Percentiles rank a stretch among this genome's conserved stretches.
Evolutionary conservation across 2,329 filamentous ascomycete species (phyloP).

Genomic region (Torrubiella hemipterigena): DNA sequence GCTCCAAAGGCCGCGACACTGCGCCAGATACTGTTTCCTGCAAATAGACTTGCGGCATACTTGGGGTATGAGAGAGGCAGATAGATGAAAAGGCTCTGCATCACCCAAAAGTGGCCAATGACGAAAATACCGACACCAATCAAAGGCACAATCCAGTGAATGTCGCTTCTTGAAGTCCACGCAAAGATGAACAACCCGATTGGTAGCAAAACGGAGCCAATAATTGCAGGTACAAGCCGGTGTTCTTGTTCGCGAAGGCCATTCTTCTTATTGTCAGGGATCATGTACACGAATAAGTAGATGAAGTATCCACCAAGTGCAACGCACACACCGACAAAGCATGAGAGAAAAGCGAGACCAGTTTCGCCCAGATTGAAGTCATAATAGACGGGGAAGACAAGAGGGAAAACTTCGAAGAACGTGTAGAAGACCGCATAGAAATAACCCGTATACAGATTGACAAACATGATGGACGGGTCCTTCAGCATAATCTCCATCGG

Average conservation of each 20-base stretch:
- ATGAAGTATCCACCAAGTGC: slow-evolving; percentile 25
- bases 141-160: slow-evolving; percentile 48
- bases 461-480: slow-evolving; percentile 20
- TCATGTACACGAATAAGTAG: slow-evolving; percentile 9
- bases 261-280: slow-evolving; percentile 6
- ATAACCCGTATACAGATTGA: slow-evolving; percentile 27
- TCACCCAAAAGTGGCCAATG: slow-evolving; percentile 31
- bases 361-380: slow-evolving; percentile 42
- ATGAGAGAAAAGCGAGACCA: slow-evolving; percentile 48
- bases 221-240: slow-evolving; percentile 9
- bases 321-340: slow-evolving; percentile 46
- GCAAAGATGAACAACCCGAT: slow-evolving; percentile 58
- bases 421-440: slow-evolving; percentile 44
- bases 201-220: slow-evolving; percentile 50
- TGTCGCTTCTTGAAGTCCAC: slow-evolving; percentile 51
- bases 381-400: slow-evolving; percentile 31
- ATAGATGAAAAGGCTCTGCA: slow-evolving; percentile 11
- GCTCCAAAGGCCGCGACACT: slow-evolving; percentile 6
- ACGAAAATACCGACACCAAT: slow-evolving; percentile 44
- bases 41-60: slow-evolving; percentile 10
- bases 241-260: slow-evolving; percentile 9
- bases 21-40: slow-evolving; percentile 10
- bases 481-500: slow-evolving; percentile 19
- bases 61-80: slow-evolving; percentile 10
- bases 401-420: slow-evolving; percentile 47